phyloP scores from a whole-genome alignment of 805 yeast species.

The Hanseniaspora mollemarum region DNA sequence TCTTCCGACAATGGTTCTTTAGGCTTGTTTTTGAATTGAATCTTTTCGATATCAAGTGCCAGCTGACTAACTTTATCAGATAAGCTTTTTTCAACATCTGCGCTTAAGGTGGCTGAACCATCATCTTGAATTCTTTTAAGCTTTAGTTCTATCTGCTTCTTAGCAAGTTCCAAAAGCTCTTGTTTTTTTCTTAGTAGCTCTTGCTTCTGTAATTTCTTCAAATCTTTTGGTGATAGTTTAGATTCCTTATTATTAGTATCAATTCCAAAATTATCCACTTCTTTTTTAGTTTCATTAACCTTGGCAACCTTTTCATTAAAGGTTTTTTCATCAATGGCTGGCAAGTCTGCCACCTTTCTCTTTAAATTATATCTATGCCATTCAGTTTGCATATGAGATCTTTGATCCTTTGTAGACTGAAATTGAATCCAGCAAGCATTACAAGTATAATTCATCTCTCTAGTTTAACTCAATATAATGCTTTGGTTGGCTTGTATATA shows the following conservation, averaged over 20 bases:
- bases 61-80: slow-evolving; percentile 15
- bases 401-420: slow-evolving; percentile 61
- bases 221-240: slow-evolving; percentile 33
- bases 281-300: slow-evolving; percentile 18
- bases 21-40: slow-evolving; percentile 18
- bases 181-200: slow-evolving; percentile 34
- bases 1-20: slow-evolving; percentile 31
- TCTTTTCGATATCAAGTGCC: slow-evolving; percentile 6
- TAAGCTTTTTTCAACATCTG: slow-evolving; percentile 15
- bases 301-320: slow-evolving; percentile 56
- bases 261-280: slow-evolving; percentile 1
- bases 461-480: no score
- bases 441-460: slow-evolving; percentile 54
- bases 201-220: slow-evolving; percentile 35
- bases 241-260: slow-evolving; percentile 21
- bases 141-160: slow-evolving; percentile 27
- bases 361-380: slow-evolving; percentile 97
- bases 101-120: slow-evolving; percentile 10
- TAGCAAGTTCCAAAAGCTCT: slow-evolving; percentile 33
- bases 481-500: not conserved
- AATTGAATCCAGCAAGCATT: slow-evolving; percentile 79
- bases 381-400: slow-evolving; percentile 89
- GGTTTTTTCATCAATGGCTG: slow-evolving; percentile 54
- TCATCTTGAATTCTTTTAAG: slow-evolving; percentile 25
- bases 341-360: slow-evolving; percentile 80